These are phyloP conservation scores for Salix koriyanagi DNA, from an alignment of 345 rosid species.

Conservation along the genomic window DNA sequence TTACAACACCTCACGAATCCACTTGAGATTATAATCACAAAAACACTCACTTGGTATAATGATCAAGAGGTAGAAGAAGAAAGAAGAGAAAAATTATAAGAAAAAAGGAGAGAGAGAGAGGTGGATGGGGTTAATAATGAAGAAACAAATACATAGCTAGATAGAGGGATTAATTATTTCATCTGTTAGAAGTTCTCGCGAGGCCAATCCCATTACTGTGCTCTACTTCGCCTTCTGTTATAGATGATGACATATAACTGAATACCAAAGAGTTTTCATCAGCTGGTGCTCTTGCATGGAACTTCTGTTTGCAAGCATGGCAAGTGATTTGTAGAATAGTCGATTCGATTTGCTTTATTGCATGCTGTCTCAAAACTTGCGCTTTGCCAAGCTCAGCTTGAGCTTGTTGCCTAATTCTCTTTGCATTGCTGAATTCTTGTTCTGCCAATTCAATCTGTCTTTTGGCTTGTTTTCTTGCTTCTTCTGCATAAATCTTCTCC, in stretches of 20 bases:
- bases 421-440: conserved; percentile 69
- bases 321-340: conserved; percentile 74
- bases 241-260: conserved; percentile 50
- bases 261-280: conserved; percentile 45
- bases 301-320: conserved; percentile 62
- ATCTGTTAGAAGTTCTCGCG: conserved; percentile 9
- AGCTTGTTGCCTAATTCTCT: conserved; percentile 71
- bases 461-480: conserved; percentile 59
- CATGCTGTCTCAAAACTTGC: conserved; percentile 49
- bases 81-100: not conserved
- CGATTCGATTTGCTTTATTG: conserved; percentile 57
- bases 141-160: not conserved
- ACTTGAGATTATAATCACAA: conserved; percentile 14
- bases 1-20: conserved; percentile 1
- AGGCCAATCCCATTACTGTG: conserved; percentile 2
- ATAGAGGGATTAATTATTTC: not conserved
- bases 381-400: conserved; percentile 74
- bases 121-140: not conserved
- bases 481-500: conserved; percentile 55
- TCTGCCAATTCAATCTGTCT: conserved; percentile 77
- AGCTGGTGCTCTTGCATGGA: conserved; percentile 36
- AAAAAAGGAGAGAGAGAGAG: not conserved
- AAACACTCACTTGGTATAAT: conserved; percentile 16
- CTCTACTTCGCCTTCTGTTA: conserved; percentile 41
- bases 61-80: not conserved